phyloP scores from a whole-genome alignment of 305 asterid species.

The Solanum hybrid region DNA sequence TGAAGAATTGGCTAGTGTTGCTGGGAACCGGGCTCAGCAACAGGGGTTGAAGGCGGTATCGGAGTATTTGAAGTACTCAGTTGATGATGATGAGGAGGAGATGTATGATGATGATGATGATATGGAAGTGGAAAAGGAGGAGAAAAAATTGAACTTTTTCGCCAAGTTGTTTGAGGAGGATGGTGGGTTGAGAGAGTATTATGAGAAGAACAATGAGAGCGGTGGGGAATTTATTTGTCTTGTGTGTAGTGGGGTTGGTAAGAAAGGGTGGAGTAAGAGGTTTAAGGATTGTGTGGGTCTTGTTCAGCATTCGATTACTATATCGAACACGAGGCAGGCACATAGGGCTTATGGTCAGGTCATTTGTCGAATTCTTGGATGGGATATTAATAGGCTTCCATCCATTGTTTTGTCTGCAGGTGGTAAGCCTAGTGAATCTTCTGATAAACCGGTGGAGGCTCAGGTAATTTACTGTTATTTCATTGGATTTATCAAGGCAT shows the following conservation, averaged over 20 bases:
- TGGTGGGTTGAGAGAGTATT: neutral
- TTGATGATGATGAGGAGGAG: neutral
- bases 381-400: conserved; percentile 6
- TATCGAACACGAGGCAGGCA: neutral
- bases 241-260: conserved; percentile 3
- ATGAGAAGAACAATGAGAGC: conserved; percentile 2
- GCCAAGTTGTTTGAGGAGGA: neutral
- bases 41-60: neutral
- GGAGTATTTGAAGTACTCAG: neutral
- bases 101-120: neutral
- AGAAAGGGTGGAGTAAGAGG: conserved; percentile 1
- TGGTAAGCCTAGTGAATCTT: neutral
- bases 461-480: neutral
- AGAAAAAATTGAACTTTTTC: neutral
- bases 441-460: neutral
- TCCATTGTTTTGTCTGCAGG: neutral
- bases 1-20: neutral
- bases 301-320: conserved; percentile 4
- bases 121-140: neutral
- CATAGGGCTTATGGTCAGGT: conserved; percentile 3
- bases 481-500: neutral
- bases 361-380: conserved; percentile 2
- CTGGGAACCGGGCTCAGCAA: neutral
- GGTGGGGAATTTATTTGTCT: conserved; percentile 1
- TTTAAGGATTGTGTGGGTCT: conserved; percentile 6